phyloP scores from a whole-genome alignment of 23 red algal species.

The Porphyridium purpureum region DNA sequence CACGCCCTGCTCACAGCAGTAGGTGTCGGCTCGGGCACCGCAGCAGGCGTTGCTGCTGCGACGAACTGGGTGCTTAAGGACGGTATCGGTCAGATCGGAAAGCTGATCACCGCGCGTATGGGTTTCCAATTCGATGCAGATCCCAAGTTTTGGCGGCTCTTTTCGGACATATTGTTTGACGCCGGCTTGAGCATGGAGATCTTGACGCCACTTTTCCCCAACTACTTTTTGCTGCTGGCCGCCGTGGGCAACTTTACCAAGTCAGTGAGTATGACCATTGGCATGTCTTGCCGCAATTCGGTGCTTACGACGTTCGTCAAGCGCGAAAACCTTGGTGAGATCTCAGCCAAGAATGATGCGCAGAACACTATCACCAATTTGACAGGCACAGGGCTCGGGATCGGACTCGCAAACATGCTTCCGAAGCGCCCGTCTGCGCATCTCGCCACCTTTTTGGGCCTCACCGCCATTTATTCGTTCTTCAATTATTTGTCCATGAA shows the following conservation, averaged over 20 bases:
- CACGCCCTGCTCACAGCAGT: conserved; percentile 32
- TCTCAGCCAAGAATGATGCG: conserved; percentile 37
- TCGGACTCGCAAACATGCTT: conserved; percentile 1
- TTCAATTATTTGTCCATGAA: conserved; percentile 29
- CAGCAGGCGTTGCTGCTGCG: conserved; percentile 15
- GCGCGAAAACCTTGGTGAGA: conserved; percentile 30
- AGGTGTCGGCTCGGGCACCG: conserved; percentile 1
- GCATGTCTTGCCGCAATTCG: conserved; percentile 18
- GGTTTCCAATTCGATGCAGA: conserved; percentile 63
- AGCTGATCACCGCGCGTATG: conserved; percentile 17
- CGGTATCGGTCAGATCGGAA: conserved; percentile 22
- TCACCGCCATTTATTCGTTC: conserved; percentile 18
- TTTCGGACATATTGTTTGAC: conserved; percentile 64
- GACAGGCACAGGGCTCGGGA: conserved; percentile 21
- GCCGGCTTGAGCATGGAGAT: conserved; percentile 68
- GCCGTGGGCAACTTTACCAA: conserved; percentile 8
- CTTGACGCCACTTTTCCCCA: conserved; percentile 76
- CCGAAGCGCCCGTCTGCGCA: conserved; percentile 3
- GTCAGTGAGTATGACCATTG: conserved; percentile 9
- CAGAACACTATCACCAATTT: conserved; percentile 22
- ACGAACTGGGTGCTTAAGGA: conserved; percentile 33
- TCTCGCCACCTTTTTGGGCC: conserved; percentile 7
- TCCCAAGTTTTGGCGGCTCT: conserved; percentile 69
- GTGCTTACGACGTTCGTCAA: conserved; percentile 20
- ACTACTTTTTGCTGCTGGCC: conserved; percentile 72